Evolutionary conservation across 2,329 filamentous ascomycete species (phyloP).

Genomic region (Teratosphaeria zuluensis): DNA sequence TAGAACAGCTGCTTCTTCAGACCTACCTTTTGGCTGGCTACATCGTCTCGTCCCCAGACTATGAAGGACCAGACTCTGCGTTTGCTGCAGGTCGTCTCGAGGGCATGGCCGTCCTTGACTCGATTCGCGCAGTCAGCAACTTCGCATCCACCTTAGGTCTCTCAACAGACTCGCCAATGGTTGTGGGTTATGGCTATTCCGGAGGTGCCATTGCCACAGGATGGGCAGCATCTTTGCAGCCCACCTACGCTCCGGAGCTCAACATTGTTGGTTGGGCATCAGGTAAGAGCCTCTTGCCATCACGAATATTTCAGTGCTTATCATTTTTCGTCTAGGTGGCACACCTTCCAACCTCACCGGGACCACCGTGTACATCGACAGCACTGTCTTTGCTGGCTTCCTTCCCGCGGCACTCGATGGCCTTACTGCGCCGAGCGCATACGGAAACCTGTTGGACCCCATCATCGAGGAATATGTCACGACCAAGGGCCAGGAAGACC

Average conservation of each 20-base stretch:
- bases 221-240: conserved; percentile 43
- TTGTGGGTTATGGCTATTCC: conserved; percentile 46
- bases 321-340: conserved; percentile 29
- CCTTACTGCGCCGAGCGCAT: conserved; percentile 13
- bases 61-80: conserved; percentile 26
- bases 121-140: conserved; percentile 31
- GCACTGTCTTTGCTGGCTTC: conserved; percentile 19
- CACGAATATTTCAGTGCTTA: not conserved
- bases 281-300: not conserved
- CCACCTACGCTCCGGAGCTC: conserved; percentile 45
- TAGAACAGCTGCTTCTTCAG: conserved; percentile 15
- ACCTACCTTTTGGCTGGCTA: conserved; percentile 14
- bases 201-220: conserved; percentile 45
- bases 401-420: conserved; percentile 16
- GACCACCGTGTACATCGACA: conserved; percentile 16
- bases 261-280: conserved; percentile 39
- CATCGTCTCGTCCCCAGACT: conserved; percentile 33
- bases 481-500: conserved; percentile 8
- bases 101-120: conserved; percentile 35
- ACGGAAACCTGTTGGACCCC: conserved; percentile 13
- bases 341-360: conserved; percentile 32
- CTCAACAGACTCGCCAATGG: conserved; percentile 12
- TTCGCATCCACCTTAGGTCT: conserved; percentile 18
- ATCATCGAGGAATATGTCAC: conserved; percentile 13
- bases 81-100: conserved; percentile 27